Base-by-base conservation (phyloP, 352 stramenopile genomes). In the Pythium biforme region DNA sequence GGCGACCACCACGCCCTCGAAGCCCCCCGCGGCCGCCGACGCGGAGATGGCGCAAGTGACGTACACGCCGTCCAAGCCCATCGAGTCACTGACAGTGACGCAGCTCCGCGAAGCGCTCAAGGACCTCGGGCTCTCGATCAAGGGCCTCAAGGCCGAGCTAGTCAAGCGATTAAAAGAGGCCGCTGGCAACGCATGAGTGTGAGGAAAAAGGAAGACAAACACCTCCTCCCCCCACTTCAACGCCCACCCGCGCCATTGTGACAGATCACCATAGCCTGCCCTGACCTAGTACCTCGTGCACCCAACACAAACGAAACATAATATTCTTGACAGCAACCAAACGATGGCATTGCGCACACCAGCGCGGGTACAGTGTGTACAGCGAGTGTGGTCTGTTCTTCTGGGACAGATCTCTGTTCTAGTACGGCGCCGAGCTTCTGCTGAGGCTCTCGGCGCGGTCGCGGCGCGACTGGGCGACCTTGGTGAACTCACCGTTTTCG, bases 141-240 rank as follows among this genome's bases (percentile, higher is more conserved):
- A 91, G 68, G 86, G 86, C 7, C 73, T 95, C 33, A 95, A 95
- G 68, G 86, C 84, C 15, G 86, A 95, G 53, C 63, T 95, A 31
- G 81, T 87, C 39, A 76, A 91, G 73, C 76, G 86, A 34, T 80
- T 95, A 68, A 90, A 91, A 65, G 77, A 90, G 59, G 86, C 79
- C 43, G 65, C 80, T 0, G 64, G 57, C 4, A 64, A 47, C 22
- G 52, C 64, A 62, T 66, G 52, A 70, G 22, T n/a, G 39, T 17
- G 25, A 22, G 34, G 34, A 40, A 19, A 37, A 31, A 9, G 17
- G 19, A n/a, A n/a, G n/a, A n/a, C n/a, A n/a, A n/a, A n/a, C 27
- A 3, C 4, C 19, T 15, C 31, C 14, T 34, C 3, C n/a, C 12
- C 19, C 33, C 5, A 9, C 29, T 15, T 17, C 9, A 11, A 29